Evolutionary conservation across 1,284 basidiomycete genomes (phyloP), one percentile per base, ranked within the genome.

Genomic region (Tremellales sp.): DNA sequence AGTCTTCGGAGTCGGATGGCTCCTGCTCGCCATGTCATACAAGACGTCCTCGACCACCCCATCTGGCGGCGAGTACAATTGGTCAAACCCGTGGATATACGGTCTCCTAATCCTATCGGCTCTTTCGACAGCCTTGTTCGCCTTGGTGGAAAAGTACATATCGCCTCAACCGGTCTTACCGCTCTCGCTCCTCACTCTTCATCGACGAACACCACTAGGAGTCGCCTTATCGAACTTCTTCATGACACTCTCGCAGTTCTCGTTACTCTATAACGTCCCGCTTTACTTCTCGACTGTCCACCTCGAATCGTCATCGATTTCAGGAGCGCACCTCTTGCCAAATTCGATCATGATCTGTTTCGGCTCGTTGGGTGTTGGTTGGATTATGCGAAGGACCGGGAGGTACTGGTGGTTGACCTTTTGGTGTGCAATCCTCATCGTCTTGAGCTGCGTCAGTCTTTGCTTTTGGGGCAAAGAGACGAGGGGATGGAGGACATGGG

Each of bases 281-380:
- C 72, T 92, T 68, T 92, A 89, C 75, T 93, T 91, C 64, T 84
- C 87, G 52, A 84, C 89, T n/a, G 91, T 92, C 42, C 81, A 82
- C 58, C 76, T 89, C 45, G 77, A 81, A 55, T 81, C 83, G n/a
- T 81, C 90, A 12, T 82, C 84, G 31, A 76, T 79, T 52, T 81
- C 89, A 49, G 89, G 88, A 82, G 62, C 87, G 15, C 91, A 92
- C 75, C 75, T 96, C 33, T 77, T 96, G 44, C 91, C 92, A 27
- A 89, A 61, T 48, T 59, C 57, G 13, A 55, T 59, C 51, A 83
- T 86, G 48, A 80, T 93, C 52, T 85, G 89, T 10, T 77, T 80
- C 3, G 89, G 90, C 26, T 91, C 88, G 56, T 80, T 96, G 17
- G 79, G 85, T 52, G 87, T 88, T 44, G 91, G 91, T 59, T 87